Conservation (phyloP, 345 rosid species). For the Gossypium raimondii region DNA sequence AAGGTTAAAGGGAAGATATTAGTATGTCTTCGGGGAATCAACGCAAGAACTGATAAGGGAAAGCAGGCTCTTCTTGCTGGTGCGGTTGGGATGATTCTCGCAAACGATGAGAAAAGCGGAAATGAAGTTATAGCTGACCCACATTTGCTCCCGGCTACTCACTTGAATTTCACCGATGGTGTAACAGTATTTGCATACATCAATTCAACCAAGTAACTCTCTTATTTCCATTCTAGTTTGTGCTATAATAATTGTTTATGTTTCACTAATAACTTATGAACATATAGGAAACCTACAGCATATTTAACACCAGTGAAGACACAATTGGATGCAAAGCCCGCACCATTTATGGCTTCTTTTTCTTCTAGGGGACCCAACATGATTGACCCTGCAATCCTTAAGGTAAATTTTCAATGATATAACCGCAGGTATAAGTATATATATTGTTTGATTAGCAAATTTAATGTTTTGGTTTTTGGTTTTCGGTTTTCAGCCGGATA, state of each 20-base stretch:
- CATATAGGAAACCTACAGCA: conserved; percentile 31
- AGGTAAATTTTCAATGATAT: conserved; percentile 13
- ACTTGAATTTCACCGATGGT: conserved; percentile 35
- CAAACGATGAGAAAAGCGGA: conserved; percentile 27
- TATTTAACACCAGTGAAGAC: conserved; percentile 22
- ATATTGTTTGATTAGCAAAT: not conserved
- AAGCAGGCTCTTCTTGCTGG: conserved; percentile 36
- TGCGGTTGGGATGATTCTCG: conserved; percentile 56
- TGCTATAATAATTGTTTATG: not conserved
- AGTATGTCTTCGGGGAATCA: conserved; percentile 38
- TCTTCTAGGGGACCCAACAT: conserved; percentile 49
- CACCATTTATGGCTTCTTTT: conserved; percentile 41
- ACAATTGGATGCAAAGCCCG: conserved; percentile 19
- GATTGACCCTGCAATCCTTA: conserved; percentile 32
- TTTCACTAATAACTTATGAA: not conserved
- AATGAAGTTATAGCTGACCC: conserved; percentile 30
- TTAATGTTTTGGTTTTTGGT: not conserved
- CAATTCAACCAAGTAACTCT: conserved; percentile 38
- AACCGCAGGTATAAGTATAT: not conserved
- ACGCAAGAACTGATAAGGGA: conserved; percentile 33
- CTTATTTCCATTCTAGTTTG: not conserved
- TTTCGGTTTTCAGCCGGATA: conserved; percentile 38
- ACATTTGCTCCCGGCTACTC: conserved; percentile 48
- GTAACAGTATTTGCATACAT: conserved; percentile 33
- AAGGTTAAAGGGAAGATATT: conserved; percentile 67